Evolutionary conservation across 441 rosid genomes (phyloP).

Genomic region (Erodium moschatum): DNA sequence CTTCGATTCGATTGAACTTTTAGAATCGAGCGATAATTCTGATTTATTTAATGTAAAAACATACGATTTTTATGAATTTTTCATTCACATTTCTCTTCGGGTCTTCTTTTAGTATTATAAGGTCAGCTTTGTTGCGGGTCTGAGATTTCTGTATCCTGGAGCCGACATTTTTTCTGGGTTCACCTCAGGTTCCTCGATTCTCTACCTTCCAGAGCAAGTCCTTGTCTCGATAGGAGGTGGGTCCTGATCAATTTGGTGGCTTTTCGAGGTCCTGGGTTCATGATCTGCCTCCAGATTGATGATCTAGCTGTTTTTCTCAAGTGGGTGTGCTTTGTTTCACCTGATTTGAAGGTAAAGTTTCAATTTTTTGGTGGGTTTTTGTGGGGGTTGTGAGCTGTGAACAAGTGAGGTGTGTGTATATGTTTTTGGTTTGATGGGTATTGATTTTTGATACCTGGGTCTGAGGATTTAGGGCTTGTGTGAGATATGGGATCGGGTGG

Average conservation of each 20-base stretch:
- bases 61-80: neutral
- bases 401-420: neutral
- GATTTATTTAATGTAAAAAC: too few species aligned
- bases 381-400: neutral
- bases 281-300: conserved; percentile 14
- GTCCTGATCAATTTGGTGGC: too few species aligned
- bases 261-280: conserved; percentile 7
- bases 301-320: conserved; percentile 24
- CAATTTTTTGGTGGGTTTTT: conserved; percentile 24
- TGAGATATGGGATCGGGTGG: neutral
- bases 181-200: conserved; percentile 26
- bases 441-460: conserved; percentile 9
- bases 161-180: conserved; percentile 26
- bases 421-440: conserved; percentile 17
- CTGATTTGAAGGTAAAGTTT: conserved; percentile 15
- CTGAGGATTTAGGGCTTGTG: too few species aligned
- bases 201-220: neutral
- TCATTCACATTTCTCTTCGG: neutral
- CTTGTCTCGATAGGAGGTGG: too few species aligned
- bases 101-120: neutral
- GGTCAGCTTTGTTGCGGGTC: conserved; percentile 12
- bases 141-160: conserved; percentile 20
- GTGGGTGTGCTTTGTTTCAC: conserved; percentile 21
- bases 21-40: conserved; percentile 17
- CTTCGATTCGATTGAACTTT: conserved; percentile 23